phyloP scores from a whole-genome alignment of 2,329 filamentous ascomycete genomes.

The Grosmannia clavigera region DNA sequence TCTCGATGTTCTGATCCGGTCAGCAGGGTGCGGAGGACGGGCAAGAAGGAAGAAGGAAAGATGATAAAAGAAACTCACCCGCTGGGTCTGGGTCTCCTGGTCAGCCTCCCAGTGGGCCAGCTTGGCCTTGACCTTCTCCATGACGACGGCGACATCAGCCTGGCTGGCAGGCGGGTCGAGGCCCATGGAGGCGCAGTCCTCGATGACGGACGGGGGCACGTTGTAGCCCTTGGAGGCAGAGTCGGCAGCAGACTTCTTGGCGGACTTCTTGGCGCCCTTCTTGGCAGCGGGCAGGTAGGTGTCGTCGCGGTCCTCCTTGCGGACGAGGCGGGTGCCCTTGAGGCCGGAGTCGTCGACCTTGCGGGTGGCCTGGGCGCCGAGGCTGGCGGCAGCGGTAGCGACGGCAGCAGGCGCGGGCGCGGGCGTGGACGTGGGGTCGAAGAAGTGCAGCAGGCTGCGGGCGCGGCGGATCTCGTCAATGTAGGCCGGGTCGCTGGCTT shows the following conservation, averaged over 20 bases:
- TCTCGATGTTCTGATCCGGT: constrained; percentile 69
- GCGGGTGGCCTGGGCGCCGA: constrained; percentile 67
- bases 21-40: too few relatives aligned
- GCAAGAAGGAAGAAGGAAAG: background rate
- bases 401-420: constrained; percentile 30
- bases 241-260: constrained; percentile 50
- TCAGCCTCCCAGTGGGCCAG: constrained; percentile 82
- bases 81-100: constrained; percentile 79
- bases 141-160: constrained; percentile 62
- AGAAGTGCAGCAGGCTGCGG: constrained; percentile 78
- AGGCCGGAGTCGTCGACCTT: constrained; percentile 74
- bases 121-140: constrained; percentile 90
- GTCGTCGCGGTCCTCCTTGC: constrained; percentile 81
- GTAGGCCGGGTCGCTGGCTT: constrained; percentile 78
- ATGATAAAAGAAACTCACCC: constrained; percentile 41
- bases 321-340: constrained; percentile 72
- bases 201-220: constrained; percentile 80
- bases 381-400: constrained; percentile 57
- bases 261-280: constrained; percentile 70
- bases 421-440: constrained; percentile 59
- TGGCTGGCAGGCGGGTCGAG: constrained; percentile 82
- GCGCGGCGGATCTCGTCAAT: constrained; percentile 84
- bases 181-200: constrained; percentile 73
- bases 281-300: constrained; percentile 71
- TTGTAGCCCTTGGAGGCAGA: constrained; percentile 50